A percentile compares a stretch with the other conserved stretches of the same genome.
These are phyloP conservation scores for Myriosclerotinia scirpicola DNA, from an alignment of 2,329 filamentous ascomycete genomes.

Conservation along the genomic window DNA sequence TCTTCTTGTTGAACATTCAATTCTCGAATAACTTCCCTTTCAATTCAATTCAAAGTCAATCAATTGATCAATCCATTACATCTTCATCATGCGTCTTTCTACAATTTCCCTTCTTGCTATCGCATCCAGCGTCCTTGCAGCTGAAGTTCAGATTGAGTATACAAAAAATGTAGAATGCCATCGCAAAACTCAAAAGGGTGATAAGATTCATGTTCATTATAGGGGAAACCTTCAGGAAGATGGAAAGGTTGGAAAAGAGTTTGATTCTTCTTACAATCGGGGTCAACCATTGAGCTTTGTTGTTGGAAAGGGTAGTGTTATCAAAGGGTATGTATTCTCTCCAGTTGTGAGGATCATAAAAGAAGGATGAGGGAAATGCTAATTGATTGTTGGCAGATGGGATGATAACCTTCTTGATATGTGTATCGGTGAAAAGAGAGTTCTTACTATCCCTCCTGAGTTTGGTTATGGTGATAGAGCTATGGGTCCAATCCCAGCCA, in stretches of 20 bases:
- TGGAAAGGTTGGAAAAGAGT: conserved; percentile 64
- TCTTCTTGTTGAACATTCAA: background rate
- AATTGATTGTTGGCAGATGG: conserved; percentile 57
- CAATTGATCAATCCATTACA: conserved; percentile 23
- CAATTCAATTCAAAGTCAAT: background rate
- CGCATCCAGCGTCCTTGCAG: conserved; percentile 36
- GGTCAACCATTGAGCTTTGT: conserved; percentile 74
- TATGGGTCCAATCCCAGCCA: conserved; percentile 80
- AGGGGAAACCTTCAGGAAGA: conserved; percentile 69
- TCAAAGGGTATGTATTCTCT: conserved; percentile 67
- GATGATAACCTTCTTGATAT: conserved; percentile 87
- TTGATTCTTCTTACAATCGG: conserved; percentile 83
- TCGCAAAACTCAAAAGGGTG: conserved; percentile 73
- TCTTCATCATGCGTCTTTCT: conserved; percentile 37
- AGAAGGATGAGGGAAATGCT: conserved; percentile 3
- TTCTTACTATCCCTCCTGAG: conserved; percentile 84
- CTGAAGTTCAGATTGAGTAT: conserved; percentile 71
- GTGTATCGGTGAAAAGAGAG: conserved; percentile 93
- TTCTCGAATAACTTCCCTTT: background rate
- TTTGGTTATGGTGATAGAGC: conserved; percentile 75
- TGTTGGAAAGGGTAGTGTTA: conserved; percentile 79
- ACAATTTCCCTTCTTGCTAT: conserved; percentile 37
- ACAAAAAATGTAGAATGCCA: conserved; percentile 73
- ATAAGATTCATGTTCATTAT: conserved; percentile 86
- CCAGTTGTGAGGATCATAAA: background rate